A percentile compares a stretch with the other conserved stretches of the same genome.
Evolutionary conservation across 331 rosid species (phyloP).

Genomic region (Ulmus americana): DNA sequence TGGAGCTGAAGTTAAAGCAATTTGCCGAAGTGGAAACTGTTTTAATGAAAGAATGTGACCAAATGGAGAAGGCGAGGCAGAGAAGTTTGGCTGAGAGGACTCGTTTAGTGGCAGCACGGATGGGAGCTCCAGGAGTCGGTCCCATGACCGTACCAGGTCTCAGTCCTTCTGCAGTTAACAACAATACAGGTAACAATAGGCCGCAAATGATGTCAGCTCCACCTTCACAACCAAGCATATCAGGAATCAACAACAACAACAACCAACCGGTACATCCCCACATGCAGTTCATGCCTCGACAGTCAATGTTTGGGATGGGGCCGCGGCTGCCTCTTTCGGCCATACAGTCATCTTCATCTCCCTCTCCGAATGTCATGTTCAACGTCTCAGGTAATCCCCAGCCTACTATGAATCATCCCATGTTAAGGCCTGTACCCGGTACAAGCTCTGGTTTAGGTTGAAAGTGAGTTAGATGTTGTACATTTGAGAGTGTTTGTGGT

Average conservation of each 20-base stretch:
- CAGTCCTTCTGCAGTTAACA: conserved; percentile 66
- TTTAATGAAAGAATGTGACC: conserved; percentile 94
- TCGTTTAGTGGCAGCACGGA: conserved; percentile 57
- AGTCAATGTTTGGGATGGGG: conserved; percentile 76
- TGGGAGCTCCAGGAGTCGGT: conserved; percentile 57
- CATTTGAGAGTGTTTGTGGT: conserved; percentile 27
- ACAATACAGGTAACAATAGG: conserved; percentile 54
- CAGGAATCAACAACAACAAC: conserved; percentile 62
- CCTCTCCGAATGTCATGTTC: conserved; percentile 63
- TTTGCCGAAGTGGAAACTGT: conserved; percentile 92
- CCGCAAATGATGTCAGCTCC: conserved; percentile 67
- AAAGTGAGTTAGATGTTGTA: conserved; percentile 35
- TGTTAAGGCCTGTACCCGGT: conserved; percentile 82
- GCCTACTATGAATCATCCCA: conserved; percentile 59
- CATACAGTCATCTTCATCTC: conserved; percentile 65
- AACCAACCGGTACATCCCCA: conserved; percentile 76
- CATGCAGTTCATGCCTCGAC: conserved; percentile 69
- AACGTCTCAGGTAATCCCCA: conserved; percentile 56
- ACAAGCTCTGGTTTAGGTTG: conserved; percentile 85
- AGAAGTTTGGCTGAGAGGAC: conserved; percentile 67
- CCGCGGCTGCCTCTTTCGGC: conserved; percentile 78
- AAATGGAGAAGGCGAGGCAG: conserved; percentile 80
- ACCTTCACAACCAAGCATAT: conserved; percentile 75
- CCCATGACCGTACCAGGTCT: conserved; percentile 43
- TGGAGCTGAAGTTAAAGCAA: conserved; percentile 88